A percentile compares a stretch with the other conserved stretches of the same genome.
Evolutionary conservation across 768 basidiomycete species (phyloP).

Genomic region (Lepiota venenata): DNA sequence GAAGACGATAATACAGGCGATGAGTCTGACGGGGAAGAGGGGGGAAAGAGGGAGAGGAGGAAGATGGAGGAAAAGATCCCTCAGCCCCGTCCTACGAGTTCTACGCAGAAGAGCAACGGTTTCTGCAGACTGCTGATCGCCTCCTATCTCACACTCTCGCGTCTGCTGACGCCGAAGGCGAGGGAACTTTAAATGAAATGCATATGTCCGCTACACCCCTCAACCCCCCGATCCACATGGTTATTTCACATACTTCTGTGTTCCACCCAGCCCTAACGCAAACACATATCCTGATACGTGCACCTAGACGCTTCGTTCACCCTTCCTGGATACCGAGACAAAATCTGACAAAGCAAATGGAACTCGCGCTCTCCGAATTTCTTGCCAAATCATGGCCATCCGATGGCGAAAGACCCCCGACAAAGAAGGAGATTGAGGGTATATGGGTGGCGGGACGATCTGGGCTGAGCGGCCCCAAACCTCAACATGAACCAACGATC

Average conservation of each 20-base stretch:
- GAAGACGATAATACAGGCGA: slow-evolving; percentile 10
- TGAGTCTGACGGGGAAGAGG: slow-evolving; percentile 8
- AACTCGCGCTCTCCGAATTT: slow-evolving; percentile 36
- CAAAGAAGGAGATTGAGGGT: slow-evolving; percentile 37
- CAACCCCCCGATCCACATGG: background rate
- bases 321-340: slow-evolving; percentile 47
- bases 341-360: slow-evolving; percentile 34
- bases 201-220: slow-evolving; percentile 17
- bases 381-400: slow-evolving; percentile 27
- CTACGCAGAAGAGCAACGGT: slow-evolving; percentile 26
- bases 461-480: slow-evolving; percentile 16
- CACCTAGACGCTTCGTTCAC: slow-evolving; percentile 43
- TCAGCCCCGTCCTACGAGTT: slow-evolving; percentile 17
- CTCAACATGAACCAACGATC: background rate
- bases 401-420: background rate
- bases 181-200: slow-evolving; percentile 35
- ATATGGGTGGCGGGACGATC: slow-evolving; percentile 40
- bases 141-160: slow-evolving; percentile 34
- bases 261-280: slow-evolving; percentile 36
- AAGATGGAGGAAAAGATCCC: background rate
- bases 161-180: slow-evolving; percentile 27
- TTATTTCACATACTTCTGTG: background rate
- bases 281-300: slow-evolving; percentile 43
- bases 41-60: slow-evolving; percentile 11
- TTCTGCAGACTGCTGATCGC: slow-evolving; percentile 31